Percentiles rank a stretch among this genome's conserved stretches.
Evolutionary conservation across 2,329 filamentous ascomycete species (phyloP).

Genomic region (Stagonosporopsis tanaceti): DNA sequence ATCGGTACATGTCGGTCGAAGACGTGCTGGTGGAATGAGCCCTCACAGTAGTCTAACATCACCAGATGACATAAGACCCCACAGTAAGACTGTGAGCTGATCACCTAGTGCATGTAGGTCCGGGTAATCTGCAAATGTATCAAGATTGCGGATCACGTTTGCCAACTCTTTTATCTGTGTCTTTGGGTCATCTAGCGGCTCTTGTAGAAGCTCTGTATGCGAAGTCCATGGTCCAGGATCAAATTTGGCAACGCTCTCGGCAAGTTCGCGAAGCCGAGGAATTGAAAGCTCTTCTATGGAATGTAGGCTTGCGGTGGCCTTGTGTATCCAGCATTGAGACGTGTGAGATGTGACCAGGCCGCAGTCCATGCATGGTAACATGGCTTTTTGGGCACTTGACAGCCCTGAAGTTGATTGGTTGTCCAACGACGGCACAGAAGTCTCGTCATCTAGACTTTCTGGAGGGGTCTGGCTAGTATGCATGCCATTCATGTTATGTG

Average conservation of each 20-base stretch:
- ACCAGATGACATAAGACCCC: conserved; percentile 28
- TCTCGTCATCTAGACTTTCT: neutral
- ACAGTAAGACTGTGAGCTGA: conserved; percentile 24
- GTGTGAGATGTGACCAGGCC: conserved; percentile 3
- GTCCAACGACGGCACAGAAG: neutral
- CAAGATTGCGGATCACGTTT: conserved; percentile 28
- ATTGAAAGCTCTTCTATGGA: conserved; percentile 21
- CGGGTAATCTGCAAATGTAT: conserved; percentile 24
- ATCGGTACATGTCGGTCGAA: neutral
- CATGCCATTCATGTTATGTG: neutral
- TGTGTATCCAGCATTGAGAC: conserved; percentile 3
- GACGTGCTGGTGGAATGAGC: neutral
- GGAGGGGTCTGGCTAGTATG: neutral
- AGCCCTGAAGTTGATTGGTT: neutral
- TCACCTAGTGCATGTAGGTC: conserved; percentile 28
- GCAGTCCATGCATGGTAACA: conserved; percentile 40
- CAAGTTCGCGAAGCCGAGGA: conserved; percentile 22
- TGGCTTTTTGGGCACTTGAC: neutral
- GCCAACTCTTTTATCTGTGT: conserved; percentile 24
- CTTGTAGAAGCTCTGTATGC: conserved; percentile 21
- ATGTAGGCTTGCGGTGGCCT: conserved; percentile 1
- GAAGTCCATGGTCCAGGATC: conserved; percentile 40
- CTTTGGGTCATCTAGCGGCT: conserved; percentile 15
- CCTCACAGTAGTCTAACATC: conserved; percentile 10
- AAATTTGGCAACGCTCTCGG: conserved; percentile 23